Evolutionary conservation across 2,329 filamentous ascomycete species (phyloP).

Genomic region (Rachicladosporium sp.): DNA sequence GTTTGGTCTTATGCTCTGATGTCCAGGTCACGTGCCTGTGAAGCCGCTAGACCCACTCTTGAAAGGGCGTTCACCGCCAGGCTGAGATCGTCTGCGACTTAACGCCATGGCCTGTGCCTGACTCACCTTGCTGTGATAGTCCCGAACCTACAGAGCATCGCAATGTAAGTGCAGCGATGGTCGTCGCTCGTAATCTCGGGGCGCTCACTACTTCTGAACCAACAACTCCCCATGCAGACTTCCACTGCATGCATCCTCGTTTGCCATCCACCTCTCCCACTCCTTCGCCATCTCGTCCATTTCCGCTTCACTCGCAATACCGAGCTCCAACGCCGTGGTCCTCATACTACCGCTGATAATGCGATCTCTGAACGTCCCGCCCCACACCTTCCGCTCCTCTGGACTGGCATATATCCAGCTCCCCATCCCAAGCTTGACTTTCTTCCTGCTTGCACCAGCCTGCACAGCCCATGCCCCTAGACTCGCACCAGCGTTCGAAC

Average conservation of each 20-base stretch:
- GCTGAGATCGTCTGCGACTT: too few relatives aligned
- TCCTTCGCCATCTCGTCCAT: constrained; percentile 27
- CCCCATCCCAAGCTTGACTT: constrained; percentile 28
- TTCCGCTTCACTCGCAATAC: constrained; percentile 26
- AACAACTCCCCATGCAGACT: constrained; percentile 32
- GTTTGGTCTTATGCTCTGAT: too few relatives aligned
- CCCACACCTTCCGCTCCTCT: constrained; percentile 28
- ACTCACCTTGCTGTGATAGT: too few relatives aligned
- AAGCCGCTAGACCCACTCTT: too few relatives aligned
- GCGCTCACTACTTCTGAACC: constrained; percentile 11
- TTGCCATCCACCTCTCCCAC: constrained; percentile 29
- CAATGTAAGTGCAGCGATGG: too few relatives aligned
- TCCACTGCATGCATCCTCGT: constrained; percentile 31
- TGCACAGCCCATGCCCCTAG: constrained; percentile 24
- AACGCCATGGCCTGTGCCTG: too few relatives aligned
- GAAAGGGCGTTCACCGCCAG: too few relatives aligned
- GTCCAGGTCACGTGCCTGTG: too few relatives aligned
- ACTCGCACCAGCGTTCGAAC: constrained; percentile 14
- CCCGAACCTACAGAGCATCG: too few relatives aligned
- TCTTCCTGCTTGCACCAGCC: constrained; percentile 26
- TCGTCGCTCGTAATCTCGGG: too few relatives aligned
- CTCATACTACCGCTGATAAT: constrained; percentile 16
- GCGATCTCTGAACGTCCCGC: constrained; percentile 16
- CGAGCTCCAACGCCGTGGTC: constrained; percentile 25
- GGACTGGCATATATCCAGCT: constrained; percentile 31